Evolutionary conservation across 352 stramenopile genomes (phyloP).

Genomic region (Phytopythium ostracodes): DNA sequence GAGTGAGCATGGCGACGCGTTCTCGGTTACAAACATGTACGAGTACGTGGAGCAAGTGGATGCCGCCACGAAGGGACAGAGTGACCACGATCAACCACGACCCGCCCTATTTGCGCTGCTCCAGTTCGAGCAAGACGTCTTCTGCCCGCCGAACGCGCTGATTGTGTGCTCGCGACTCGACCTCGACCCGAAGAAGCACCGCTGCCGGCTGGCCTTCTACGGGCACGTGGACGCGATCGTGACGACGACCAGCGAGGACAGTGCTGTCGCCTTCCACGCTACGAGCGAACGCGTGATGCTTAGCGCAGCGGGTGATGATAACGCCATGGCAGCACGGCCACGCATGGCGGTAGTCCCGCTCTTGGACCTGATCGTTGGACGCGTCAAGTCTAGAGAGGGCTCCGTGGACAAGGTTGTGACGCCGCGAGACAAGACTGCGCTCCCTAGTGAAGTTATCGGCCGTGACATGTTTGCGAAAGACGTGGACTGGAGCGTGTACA

Average conservation of each 20-base stretch:
- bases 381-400: constrained; percentile 55
- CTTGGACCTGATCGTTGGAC: constrained; percentile 39
- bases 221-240: constrained; percentile 45
- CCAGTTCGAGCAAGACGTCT: constrained; percentile 62
- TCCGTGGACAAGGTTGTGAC: constrained; percentile 52
- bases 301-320: not conserved
- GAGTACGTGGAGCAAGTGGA: constrained; percentile 38
- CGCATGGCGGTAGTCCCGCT: constrained; percentile 8
- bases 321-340: too few relatives aligned
- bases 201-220: constrained; percentile 75
- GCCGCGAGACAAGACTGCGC: constrained; percentile 8
- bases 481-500: constrained; percentile 66
- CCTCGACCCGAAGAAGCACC: constrained; percentile 48
- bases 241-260: constrained; percentile 13
- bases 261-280: not conserved
- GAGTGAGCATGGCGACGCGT: constrained; percentile 9
- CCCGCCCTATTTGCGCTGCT: constrained; percentile 46
- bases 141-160: constrained; percentile 43
- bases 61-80: not conserved
- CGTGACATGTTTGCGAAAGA: constrained; percentile 79
- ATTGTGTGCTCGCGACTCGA: constrained; percentile 78
- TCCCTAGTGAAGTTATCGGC: constrained; percentile 37
- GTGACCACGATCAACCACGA: not conserved
- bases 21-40: constrained; percentile 38
- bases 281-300: not conserved